A percentile compares a stretch with the other conserved stretches of the same genome.
Conservation (phyloP, 139 green algal genomes). For the Gonium pectorale region DNA sequence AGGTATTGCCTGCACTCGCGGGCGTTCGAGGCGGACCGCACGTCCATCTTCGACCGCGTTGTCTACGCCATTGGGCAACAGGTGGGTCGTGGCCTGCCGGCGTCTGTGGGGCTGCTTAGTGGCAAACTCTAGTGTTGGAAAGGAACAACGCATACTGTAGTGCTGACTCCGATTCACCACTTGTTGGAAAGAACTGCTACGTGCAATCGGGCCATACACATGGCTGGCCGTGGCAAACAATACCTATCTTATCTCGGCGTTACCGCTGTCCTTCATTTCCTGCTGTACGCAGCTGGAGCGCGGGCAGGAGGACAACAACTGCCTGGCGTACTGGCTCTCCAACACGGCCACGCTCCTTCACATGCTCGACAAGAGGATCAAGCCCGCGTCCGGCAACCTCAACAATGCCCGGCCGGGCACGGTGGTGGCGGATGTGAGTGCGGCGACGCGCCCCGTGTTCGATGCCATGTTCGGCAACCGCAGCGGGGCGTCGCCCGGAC, state of each 20-base stretch:
- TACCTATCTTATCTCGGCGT: too few species aligned
- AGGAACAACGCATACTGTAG: too few species aligned
- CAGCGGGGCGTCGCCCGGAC: conserved; percentile 20
- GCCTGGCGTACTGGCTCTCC: conserved; percentile 95
- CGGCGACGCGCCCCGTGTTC: conserved; percentile 58
- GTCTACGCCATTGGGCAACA: conserved; percentile 86
- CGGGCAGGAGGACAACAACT: conserved; percentile 89
- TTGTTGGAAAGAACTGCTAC: too few species aligned
- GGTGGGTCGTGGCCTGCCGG: background rate
- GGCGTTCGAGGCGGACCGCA: conserved; percentile 86
- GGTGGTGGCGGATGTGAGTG: background rate
- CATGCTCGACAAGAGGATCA: conserved; percentile 95
- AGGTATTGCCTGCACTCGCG: conserved; percentile 67
- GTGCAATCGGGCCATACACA: background rate
- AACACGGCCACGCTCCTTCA: conserved; percentile 96
- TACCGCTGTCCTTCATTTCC: too few species aligned
- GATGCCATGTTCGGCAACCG: conserved; percentile 40
- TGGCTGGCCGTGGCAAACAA: too few species aligned
- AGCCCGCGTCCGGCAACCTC: conserved; percentile 73
- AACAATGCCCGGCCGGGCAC: conserved; percentile 20
- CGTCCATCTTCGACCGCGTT: conserved; percentile 95
- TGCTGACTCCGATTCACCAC: too few species aligned
- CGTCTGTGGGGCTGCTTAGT: too few species aligned
- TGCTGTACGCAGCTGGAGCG: conserved; percentile 77
- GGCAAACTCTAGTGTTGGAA: too few species aligned